Evolutionary conservation across 2,329 filamentous ascomycete species (phyloP).

Genomic region (Didymella segeticola): DNA sequence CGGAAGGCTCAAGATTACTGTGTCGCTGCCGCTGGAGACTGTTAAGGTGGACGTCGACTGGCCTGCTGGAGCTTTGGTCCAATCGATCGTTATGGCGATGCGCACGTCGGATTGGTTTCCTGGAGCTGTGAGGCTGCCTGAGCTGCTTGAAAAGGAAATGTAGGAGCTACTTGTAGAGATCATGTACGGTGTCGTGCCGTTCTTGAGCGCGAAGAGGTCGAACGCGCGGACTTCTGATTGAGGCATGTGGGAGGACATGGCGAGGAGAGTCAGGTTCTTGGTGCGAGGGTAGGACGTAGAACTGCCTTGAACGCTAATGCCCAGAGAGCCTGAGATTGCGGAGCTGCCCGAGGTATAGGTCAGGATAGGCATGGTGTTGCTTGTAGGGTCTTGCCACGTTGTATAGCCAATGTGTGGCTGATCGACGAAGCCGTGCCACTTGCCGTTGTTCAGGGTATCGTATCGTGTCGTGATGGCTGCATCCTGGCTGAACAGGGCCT

Average conservation of each 20-base stretch:
- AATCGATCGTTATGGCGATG: conserved; percentile 18
- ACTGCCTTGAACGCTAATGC: conserved; percentile 65
- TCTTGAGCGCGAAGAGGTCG: conserved; percentile 18
- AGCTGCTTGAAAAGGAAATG: conserved; percentile 13
- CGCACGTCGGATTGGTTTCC: conserved; percentile 16
- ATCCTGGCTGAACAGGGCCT: too few relatives aligned
- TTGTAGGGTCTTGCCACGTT: conserved; percentile 16
- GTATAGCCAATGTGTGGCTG: conserved; percentile 25
- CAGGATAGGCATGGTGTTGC: conserved; percentile 4
- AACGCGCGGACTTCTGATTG: conserved; percentile 12
- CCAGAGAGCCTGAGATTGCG: conserved; percentile 51
- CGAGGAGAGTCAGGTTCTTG: conserved; percentile 18
- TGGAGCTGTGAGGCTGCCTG: conserved; percentile 9
- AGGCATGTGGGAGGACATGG: conserved; percentile 17
- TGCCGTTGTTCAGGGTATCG: conserved; percentile 18
- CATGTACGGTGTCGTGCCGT: conserved; percentile 8
- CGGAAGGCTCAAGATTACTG: conserved; percentile 13
- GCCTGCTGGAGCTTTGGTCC: conserved; percentile 10
- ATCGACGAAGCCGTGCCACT: conserved; percentile 27
- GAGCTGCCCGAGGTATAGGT: conserved; percentile 51
- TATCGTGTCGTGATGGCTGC: conserved; percentile 17
- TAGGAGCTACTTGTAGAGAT: conserved; percentile 13
- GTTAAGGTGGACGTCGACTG: conserved; percentile 10
- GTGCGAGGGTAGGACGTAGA: conserved; percentile 70
- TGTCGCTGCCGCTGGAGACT: conserved; percentile 10